phyloP scores from a whole-genome alignment of 805 yeast genomes.

The Monosporozyma yasuniensis region DNA sequence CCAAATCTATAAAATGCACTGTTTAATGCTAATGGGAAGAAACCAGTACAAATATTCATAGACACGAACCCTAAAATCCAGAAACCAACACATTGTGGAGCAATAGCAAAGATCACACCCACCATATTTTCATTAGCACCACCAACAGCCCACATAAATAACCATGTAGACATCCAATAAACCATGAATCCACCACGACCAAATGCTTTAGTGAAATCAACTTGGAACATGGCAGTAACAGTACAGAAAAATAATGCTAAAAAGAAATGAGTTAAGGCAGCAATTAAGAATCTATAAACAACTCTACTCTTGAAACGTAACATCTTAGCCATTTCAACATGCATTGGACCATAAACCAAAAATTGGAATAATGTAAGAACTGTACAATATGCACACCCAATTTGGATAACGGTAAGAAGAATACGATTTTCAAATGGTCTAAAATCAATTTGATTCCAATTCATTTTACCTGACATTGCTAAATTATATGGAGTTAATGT shows the following conservation, averaged over 20 bases:
- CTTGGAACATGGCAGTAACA: slow-evolving; percentile 60
- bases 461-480: slow-evolving; percentile 24
- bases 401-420: slow-evolving; percentile 60
- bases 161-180: slow-evolving; percentile 58
- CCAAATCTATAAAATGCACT: slow-evolving; percentile 53
- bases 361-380: slow-evolving; percentile 67
- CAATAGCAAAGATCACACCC: slow-evolving; percentile 39
- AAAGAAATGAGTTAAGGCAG: slow-evolving; percentile 45
- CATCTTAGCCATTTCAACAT: slow-evolving; percentile 39
- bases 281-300: slow-evolving; percentile 41
- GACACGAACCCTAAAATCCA: slow-evolving; percentile 69
- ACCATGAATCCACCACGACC: slow-evolving; percentile 67
- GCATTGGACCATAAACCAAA: slow-evolving; percentile 48
- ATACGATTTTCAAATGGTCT: slow-evolving; percentile 43
- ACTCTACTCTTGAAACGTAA: slow-evolving; percentile 39
- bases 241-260: slow-evolving; percentile 50
- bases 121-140: slow-evolving; percentile 63
- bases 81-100: slow-evolving; percentile 59
- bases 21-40: slow-evolving; percentile 51
- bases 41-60: slow-evolving; percentile 58
- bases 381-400: slow-evolving; percentile 64
- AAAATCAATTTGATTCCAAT: slow-evolving; percentile 35
- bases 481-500: slow-evolving; percentile 4
- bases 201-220: slow-evolving; percentile 48
- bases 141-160: slow-evolving; percentile 71